Percentiles rank a stretch among this genome's conserved stretches.
These are phyloP conservation scores for Xylaria scruposa DNA, from an alignment of 495 filamentous ascomycete genomes.

Conservation along the genomic window DNA sequence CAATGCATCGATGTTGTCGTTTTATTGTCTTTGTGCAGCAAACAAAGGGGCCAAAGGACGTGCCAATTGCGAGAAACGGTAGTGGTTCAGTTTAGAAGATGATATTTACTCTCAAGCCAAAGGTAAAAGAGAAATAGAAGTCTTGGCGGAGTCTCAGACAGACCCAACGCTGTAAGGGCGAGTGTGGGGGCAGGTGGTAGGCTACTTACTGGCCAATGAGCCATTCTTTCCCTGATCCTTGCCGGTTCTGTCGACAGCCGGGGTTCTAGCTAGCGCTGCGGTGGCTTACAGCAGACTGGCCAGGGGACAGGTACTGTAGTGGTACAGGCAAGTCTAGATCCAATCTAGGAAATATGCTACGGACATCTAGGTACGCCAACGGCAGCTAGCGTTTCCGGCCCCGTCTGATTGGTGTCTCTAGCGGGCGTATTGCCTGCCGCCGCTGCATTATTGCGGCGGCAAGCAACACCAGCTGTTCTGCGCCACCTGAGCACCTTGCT, in stretches of 20 bases:
- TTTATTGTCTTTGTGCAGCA: background rate
- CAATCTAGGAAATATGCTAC: conserved; percentile 14
- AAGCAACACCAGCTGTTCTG: background rate
- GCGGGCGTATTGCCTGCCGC: conserved; percentile 11
- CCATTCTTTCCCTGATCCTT: background rate
- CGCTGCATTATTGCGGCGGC: conserved; percentile 5
- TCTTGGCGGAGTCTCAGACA: conserved; percentile 1
- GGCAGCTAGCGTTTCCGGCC: conserved; percentile 15
- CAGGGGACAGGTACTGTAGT: background rate
- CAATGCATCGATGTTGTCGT: background rate
- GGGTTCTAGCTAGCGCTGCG: background rate
- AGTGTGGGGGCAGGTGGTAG: background rate
- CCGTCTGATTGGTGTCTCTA: conserved; percentile 7
- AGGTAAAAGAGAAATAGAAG: background rate
- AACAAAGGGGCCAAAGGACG: background rate
- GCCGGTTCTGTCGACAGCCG: background rate
- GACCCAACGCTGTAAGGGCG: background rate
- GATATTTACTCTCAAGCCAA: background rate
- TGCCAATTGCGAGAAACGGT: background rate
- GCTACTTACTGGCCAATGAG: conserved; percentile 1
- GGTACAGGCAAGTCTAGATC: conserved; percentile 21
- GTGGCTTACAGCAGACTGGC: background rate
- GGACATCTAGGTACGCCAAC: background rate
- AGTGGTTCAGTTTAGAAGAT: background rate
- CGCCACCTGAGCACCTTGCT: background rate